Conservation (phyloP, 2,329 filamentous ascomycete species). For the Penicillium paneum region DNA sequence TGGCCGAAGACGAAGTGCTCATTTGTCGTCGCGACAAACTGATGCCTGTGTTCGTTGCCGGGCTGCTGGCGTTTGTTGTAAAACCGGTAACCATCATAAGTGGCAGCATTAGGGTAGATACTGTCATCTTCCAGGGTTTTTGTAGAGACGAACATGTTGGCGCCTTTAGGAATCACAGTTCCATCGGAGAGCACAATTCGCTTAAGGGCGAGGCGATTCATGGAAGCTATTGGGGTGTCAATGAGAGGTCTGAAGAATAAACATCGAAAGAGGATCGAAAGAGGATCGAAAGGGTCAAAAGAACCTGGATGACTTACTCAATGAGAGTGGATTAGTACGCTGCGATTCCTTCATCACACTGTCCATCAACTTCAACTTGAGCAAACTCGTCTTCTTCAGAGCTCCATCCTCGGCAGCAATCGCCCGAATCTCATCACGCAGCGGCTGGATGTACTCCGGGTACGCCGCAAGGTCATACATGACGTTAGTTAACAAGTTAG, state of each 20-base stretch:
- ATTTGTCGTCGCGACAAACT: constrained; percentile 31
- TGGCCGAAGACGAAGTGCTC: constrained; percentile 38
- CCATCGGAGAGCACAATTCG: constrained; percentile 30
- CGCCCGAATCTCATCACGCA: constrained; percentile 52
- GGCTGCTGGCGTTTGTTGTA: constrained; percentile 30
- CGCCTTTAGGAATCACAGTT: constrained; percentile 30
- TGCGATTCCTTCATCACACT: constrained; percentile 38
- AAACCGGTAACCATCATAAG: constrained; percentile 36
- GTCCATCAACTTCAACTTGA: constrained; percentile 36
- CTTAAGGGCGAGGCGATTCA: constrained; percentile 26
- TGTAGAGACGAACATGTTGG: constrained; percentile 24
- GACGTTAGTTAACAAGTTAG: constrained; percentile 44
- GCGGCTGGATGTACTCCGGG: constrained; percentile 50
- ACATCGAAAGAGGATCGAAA: background rate
- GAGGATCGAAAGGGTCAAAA: background rate
- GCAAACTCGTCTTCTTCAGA: constrained; percentile 31
- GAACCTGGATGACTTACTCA: constrained; percentile 20
- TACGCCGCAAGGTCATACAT: constrained; percentile 54
- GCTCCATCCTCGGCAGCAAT: constrained; percentile 44
- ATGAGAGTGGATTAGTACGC: constrained; percentile 25
- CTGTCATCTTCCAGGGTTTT: constrained; percentile 25
- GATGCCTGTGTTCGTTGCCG: constrained; percentile 30
- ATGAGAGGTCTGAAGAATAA: background rate
- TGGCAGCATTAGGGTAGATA: constrained; percentile 27
- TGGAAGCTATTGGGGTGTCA: constrained; percentile 16